Evolutionary conservation across 768 basidiomycete species (phyloP).

Genomic region (Leccinum variicolor): DNA sequence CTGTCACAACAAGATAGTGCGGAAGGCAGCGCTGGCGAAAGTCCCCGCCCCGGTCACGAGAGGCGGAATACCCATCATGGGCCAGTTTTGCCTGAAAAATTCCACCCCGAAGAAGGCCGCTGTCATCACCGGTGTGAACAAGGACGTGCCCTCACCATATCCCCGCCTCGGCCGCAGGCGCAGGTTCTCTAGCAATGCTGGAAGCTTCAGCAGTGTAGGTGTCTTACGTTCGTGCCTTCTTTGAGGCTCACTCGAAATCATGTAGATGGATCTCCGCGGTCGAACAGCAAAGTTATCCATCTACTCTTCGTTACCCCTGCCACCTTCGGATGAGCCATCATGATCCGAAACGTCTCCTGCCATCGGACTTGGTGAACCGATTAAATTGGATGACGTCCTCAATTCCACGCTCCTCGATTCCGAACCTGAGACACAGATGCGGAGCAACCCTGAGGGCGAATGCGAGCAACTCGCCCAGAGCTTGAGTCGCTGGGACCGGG

Average conservation of each 20-base stretch:
- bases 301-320: slow-evolving; percentile 28
- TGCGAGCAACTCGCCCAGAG: slow-evolving; percentile 42
- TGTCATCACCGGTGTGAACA: slow-evolving; percentile 28
- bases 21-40: slow-evolving; percentile 32
- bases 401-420: slow-evolving; percentile 69
- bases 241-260: slow-evolving; percentile 4
- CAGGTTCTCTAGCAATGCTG: slow-evolving; percentile 28
- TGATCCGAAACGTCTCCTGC: slow-evolving; percentile 35
- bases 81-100: slow-evolving; percentile 31
- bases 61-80: slow-evolving; percentile 35
- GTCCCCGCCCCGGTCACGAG: slow-evolving; percentile 14
- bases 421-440: slow-evolving; percentile 40
- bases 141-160: slow-evolving; percentile 33
- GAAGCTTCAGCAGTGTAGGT: slow-evolving; percentile 38
- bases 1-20: slow-evolving; percentile 34
- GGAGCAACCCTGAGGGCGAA: slow-evolving; percentile 33
- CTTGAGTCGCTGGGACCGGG: slow-evolving; percentile 68
- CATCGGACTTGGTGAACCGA: slow-evolving; percentile 45
- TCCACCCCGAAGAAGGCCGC: slow-evolving; percentile 17
- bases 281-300: slow-evolving; percentile 34
- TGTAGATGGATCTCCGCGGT: slow-evolving; percentile 30
- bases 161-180: slow-evolving; percentile 22
- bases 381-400: slow-evolving; percentile 69
- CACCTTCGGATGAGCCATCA: slow-evolving; percentile 34
- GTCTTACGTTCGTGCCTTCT: slow-evolving; percentile 1